Evolutionary conservation across 768 basidiomycete species (phyloP), one percentile per base, ranked within the genome.

Genomic region (Termitomyces sp.): DNA sequence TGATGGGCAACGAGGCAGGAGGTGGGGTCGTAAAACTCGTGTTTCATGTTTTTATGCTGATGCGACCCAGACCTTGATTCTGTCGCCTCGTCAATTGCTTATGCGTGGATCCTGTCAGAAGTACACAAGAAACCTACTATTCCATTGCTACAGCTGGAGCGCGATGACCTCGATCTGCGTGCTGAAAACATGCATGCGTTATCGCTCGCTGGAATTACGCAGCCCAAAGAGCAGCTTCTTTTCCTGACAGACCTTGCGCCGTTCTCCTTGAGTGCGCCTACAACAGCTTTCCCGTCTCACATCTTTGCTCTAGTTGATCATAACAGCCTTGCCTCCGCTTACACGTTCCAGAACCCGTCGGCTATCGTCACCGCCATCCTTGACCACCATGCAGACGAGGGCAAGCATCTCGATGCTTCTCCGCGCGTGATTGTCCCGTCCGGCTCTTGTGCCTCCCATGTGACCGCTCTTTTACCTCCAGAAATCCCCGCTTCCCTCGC

Each of bases 1-100:
- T 86, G 0, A 91, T 94, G 86, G 95, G 96, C 0, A 99, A 99
- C 69, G 96, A 98, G 72, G 93, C 96, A 14, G 95, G 95, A 66
- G 96, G 96, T 95, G 68, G 31, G 37, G 74, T 65, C 16, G 26
- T 44, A 32, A 37, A 22, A 22, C 22, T 18, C 4, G 26, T 37
- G 46, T 29, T 22, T 31, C 57, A 29, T 37, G 37, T 26, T 29
- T 44, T 51, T 9, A 2, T 51, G 43, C 14, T 42, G 27, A 53
- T 8, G 26, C 20, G 12, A 39, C 16, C 48, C 59, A 98, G 96
- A 99, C 71, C 83, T 98, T 34, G 97, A 99, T 72, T 87, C 86
- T 5, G 68, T 96, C 20, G 94, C 92, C 0, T 90, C 90, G 58
- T 84, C 94, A 2, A 82, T 98, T 53, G 90, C 85, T 3, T 94